These are phyloP conservation scores for Ustulina deusta DNA, from an alignment of 2,329 filamentous ascomycete genomes.

Conservation along the genomic window DNA sequence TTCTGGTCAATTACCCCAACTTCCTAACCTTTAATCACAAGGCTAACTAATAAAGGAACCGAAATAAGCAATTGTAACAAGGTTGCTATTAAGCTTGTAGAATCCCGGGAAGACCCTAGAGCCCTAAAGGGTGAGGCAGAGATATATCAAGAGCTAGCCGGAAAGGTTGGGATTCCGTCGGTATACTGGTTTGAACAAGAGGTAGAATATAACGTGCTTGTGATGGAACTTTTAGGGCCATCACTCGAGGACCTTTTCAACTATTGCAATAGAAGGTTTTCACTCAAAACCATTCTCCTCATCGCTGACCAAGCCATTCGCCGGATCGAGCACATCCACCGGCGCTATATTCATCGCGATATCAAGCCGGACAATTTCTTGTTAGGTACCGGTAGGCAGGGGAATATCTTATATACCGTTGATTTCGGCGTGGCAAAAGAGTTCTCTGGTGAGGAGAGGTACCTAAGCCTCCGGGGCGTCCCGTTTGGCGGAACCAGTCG, in stretches of 20 bases:
- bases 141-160: slow-evolving; percentile 26
- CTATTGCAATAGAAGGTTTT: slow-evolving; percentile 47
- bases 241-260: slow-evolving; percentile 50
- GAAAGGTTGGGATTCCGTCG: slow-evolving; percentile 32
- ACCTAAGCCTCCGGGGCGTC: slow-evolving; percentile 1
- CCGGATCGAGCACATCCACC: slow-evolving; percentile 47
- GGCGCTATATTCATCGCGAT: slow-evolving; percentile 46
- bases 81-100: slow-evolving; percentile 33
- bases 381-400: slow-evolving; percentile 44
- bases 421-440: slow-evolving; percentile 48
- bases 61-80: slow-evolving; percentile 21
- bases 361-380: slow-evolving; percentile 51
- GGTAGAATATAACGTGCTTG: slow-evolving; percentile 37
- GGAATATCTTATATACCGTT: slow-evolving; percentile 46
- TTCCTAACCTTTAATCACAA: not conserved
- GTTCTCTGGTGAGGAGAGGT: slow-evolving; percentile 20
- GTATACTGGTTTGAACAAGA: slow-evolving; percentile 33
- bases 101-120: slow-evolving; percentile 14
- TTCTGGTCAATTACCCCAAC: slow-evolving; percentile 31
- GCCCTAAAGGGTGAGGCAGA: slow-evolving; percentile 23
- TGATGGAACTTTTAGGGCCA: slow-evolving; percentile 43
- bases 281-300: slow-evolving; percentile 49
- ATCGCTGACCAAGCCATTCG: slow-evolving; percentile 48
- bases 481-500: slow-evolving; percentile 17
- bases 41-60: slow-evolving; percentile 25